Conservation (phyloP, 1,139 yeast species). For the Groenewaldozyma auringiensis region DNA sequence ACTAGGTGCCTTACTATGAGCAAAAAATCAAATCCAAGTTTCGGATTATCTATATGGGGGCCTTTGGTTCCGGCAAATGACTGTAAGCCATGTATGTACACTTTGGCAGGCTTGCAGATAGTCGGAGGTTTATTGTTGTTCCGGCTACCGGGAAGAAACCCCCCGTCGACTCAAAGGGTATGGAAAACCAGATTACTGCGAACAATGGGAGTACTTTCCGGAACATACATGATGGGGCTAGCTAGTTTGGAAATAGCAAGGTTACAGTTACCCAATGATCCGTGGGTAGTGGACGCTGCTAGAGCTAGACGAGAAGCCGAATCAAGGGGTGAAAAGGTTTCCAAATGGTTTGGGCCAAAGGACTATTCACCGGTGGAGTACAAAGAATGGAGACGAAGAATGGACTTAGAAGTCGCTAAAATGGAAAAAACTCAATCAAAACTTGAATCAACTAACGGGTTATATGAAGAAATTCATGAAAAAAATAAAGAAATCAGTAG, state of each 20-base stretch:
- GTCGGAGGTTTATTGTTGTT: slow-evolving; percentile 25
- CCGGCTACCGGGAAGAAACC: slow-evolving; percentile 24
- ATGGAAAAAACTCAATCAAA: slow-evolving; percentile 13
- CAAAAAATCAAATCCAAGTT: slow-evolving; percentile 25
- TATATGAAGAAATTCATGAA: slow-evolving; percentile 17
- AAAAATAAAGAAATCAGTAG: slow-evolving; percentile 18
- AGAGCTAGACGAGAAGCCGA: slow-evolving; percentile 22
- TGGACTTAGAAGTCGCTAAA: slow-evolving; percentile 16
- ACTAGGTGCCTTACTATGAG: too few relatives aligned
- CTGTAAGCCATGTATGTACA: slow-evolving; percentile 26
- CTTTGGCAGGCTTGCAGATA: slow-evolving; percentile 25
- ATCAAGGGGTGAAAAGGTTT: slow-evolving; percentile 17
- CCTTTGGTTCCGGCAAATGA: slow-evolving; percentile 33
- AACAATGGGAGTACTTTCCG: slow-evolving; percentile 21
- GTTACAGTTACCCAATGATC: slow-evolving; percentile 26
- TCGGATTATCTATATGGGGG: slow-evolving; percentile 31
- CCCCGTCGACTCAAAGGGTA: slow-evolving; percentile 15
- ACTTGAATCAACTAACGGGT: slow-evolving; percentile 13
- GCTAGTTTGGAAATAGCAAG: slow-evolving; percentile 27
- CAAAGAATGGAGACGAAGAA: slow-evolving; percentile 27
- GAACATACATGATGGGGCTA: slow-evolving; percentile 24
- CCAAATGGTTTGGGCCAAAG: slow-evolving; percentile 30
- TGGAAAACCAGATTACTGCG: slow-evolving; percentile 23
- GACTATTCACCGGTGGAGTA: slow-evolving; percentile 26
- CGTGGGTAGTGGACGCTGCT: slow-evolving; percentile 32